A percentile compares a stretch with the other conserved stretches of the same genome.
phyloP scores from a whole-genome alignment of 805 yeast genomes.

The baker's yeast (Saccharomyces cerevisiae) region DNA sequence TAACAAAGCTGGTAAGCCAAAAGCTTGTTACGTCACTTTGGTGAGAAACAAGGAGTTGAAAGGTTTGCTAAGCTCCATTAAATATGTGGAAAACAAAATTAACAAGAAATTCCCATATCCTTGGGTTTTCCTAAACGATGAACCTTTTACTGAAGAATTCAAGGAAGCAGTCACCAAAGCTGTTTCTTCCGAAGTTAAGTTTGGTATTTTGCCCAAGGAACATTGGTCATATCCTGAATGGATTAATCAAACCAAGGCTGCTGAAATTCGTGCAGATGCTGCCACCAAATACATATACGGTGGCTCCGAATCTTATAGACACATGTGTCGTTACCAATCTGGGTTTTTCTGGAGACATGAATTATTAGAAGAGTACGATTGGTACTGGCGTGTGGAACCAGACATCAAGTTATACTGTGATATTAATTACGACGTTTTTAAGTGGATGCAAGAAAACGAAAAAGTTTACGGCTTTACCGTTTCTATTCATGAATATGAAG shows the following conservation, averaged over 20 bases:
- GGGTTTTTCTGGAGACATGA: slow-evolving; percentile 77
- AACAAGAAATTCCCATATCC: slow-evolving; percentile 71
- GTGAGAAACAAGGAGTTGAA: slow-evolving; percentile 61
- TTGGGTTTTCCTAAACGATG: slow-evolving; percentile 89
- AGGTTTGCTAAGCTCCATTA: slow-evolving; percentile 52
- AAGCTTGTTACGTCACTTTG: slow-evolving; percentile 42
- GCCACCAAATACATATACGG: slow-evolving; percentile 61
- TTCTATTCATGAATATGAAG: slow-evolving; percentile 58
- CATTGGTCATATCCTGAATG: slow-evolving; percentile 85
- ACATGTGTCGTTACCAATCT: slow-evolving; percentile 84
- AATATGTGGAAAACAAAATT: slow-evolving; percentile 71
- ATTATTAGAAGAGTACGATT: slow-evolving; percentile 58
- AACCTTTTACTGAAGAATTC: slow-evolving; percentile 65
- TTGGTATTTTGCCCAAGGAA: slow-evolving; percentile 63
- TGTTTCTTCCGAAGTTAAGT: slow-evolving; percentile 60
- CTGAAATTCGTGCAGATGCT: slow-evolving; percentile 42
- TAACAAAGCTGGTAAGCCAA: slow-evolving; percentile 18
- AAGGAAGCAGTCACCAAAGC: slow-evolving; percentile 43
- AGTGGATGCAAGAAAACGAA: slow-evolving; percentile 67
- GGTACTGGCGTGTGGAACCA: slow-evolving; percentile 94
- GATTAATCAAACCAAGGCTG: slow-evolving; percentile 70
- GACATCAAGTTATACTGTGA: slow-evolving; percentile 67
- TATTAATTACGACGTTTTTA: slow-evolving; percentile 69
- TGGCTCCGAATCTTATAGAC: slow-evolving; percentile 66
- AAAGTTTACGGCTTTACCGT: slow-evolving; percentile 72